Conservation (phyloP, 768 basidiomycete genomes). For the Leccinum incarnatum region DNA sequence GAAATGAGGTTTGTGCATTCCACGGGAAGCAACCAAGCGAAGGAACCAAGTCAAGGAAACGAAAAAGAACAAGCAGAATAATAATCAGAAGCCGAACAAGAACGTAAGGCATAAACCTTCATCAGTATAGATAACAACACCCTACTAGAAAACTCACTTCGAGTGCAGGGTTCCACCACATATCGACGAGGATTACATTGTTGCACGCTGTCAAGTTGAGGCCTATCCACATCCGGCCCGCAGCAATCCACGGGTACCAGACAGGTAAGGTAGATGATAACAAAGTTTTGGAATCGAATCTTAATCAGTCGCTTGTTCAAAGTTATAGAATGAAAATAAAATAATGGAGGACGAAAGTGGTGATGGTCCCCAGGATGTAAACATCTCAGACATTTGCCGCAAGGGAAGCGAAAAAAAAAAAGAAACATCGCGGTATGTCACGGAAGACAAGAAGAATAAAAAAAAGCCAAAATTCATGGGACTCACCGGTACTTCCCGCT, state of each 20-base stretch:
- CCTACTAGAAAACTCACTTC: constrained; percentile 47
- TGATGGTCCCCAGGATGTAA: not conserved
- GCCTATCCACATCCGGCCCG: constrained; percentile 40
- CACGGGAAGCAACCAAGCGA: not conserved
- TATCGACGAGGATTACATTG: constrained; percentile 88
- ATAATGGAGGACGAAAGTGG: not conserved
- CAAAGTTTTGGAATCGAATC: not conserved
- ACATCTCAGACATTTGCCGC: not conserved
- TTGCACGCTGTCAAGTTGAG: constrained; percentile 92
- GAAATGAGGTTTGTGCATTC: not conserved
- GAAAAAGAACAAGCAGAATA: not conserved
- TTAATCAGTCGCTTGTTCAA: constrained; percentile 13
- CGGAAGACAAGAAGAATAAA: not conserved
- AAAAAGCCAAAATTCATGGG: not conserved
- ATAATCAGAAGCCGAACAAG: not conserved
- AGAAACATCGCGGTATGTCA: not conserved
- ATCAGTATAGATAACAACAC: constrained; percentile 10
- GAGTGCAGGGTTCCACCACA: constrained; percentile 94
- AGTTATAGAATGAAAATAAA: not conserved
- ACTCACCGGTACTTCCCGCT: constrained; percentile 86
- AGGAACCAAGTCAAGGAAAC: not conserved
- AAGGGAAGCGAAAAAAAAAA: not conserved
- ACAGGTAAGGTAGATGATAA: not conserved
- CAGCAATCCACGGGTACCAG: not conserved
- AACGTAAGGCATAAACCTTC: not conserved